Conservation (phyloP, 1,139 yeast species). For the Candida sanyaensis region DNA sequence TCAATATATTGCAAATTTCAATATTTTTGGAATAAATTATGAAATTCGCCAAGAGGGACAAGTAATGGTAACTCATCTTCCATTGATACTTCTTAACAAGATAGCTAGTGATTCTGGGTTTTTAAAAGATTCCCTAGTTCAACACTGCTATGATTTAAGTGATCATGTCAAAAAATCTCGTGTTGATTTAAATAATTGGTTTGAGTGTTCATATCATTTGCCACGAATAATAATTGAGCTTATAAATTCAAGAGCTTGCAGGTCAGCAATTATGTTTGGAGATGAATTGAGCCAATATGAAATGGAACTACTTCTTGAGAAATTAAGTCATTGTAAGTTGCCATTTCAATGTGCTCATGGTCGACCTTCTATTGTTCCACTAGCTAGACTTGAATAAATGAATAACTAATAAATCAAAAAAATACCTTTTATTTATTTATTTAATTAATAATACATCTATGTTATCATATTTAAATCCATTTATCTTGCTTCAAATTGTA, state of each 20-base stretch:
- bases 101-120: constrained; percentile 23
- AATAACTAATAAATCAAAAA: not conserved
- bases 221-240: constrained; percentile 53
- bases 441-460: not conserved
- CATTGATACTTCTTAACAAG: constrained; percentile 35
- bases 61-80: constrained; percentile 36
- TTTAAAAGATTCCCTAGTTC: constrained; percentile 36
- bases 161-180: constrained; percentile 21
- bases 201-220: constrained; percentile 22
- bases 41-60: constrained; percentile 5
- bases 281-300: constrained; percentile 42
- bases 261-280: constrained; percentile 76
- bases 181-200: constrained; percentile 17
- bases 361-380: constrained; percentile 70
- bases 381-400: constrained; percentile 23
- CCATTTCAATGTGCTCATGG: constrained; percentile 93
- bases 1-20: constrained; percentile 30
- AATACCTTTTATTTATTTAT: not conserved
- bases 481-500: constrained; percentile 55
- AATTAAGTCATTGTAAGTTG: constrained; percentile 48
- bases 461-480: not conserved
- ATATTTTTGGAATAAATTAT: constrained; percentile 37
- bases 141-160: constrained; percentile 44
- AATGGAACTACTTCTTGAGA: constrained; percentile 44
- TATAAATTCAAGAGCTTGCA: constrained; percentile 67